Base-by-base conservation (phyloP, 306 rosid species). In the Carpinus fangiana region DNA sequence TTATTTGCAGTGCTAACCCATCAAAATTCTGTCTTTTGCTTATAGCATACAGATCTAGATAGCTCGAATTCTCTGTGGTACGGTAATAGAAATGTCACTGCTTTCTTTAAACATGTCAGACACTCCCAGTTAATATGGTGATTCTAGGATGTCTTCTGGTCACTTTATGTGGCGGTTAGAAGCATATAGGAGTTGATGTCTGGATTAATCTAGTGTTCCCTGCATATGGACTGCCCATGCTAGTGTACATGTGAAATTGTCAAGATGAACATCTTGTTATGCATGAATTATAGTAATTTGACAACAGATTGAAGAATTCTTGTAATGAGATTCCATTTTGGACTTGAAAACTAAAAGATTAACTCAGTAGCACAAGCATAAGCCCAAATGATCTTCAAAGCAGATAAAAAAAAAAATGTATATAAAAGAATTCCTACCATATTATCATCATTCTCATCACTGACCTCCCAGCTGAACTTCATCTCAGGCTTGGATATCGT, bases 401-500 rank as follows among this genome's bases (percentile, higher is more conserved):
- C 46, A 62, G n/a, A n/a, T n/a, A n/a, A n/a, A 16, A 31, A 31
- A 16, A 45, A 45, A 47, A 11, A 12, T 34, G 12, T 14, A 34
- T 31, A 34, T 16, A 36, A 38, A 8, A 23, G 14, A 70, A 53
- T 47, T n/a, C 18, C 20, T 55, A 73, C 56, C 45, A 62, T 36
- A 50, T 56, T 54, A 66, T 23, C 18, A 16, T 53, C 52, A 73
- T 41, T 46, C 14, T 36, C 31, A 70, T 50, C 14, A 57, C 86
- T 82, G 36, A 82, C n/a, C 81, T 82, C 51, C 31, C 72, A 18
- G 47, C 61, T 76, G 79, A 76, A 82, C 85, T 34, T 43, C 57
- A 68, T 76, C 54, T 77, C 89, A 92, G 98, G 98, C 41, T 79
- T 94, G 83, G 98, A 94, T 81, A 91, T 94, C 70, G 89, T 94